A percentile compares a stretch with the other conserved stretches of the same genome.
phyloP scores from a whole-genome alignment of 2,329 filamentous ascomycete species.

The Bimuria novae-zelandiae region DNA sequence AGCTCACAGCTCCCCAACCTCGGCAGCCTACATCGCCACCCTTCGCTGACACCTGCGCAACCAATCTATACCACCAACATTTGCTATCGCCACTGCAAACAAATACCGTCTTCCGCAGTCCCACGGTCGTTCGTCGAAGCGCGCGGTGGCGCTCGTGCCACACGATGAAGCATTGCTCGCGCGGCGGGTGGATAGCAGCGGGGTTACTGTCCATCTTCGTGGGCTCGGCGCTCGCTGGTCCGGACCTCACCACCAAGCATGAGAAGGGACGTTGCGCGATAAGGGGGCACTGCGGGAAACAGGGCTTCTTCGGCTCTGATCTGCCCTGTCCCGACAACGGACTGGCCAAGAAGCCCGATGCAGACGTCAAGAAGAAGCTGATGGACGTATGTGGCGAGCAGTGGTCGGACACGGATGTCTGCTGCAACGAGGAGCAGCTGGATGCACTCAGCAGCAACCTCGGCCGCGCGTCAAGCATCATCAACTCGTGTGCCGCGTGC shows the following conservation, averaged over 20 bases:
- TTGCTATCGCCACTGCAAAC: neutral
- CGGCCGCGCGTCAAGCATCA: conserved; percentile 83
- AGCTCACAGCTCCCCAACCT: neutral
- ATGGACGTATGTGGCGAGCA: conserved; percentile 84
- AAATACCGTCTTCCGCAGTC: neutral
- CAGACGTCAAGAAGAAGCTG: conserved; percentile 73
- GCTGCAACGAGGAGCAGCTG: conserved; percentile 82
- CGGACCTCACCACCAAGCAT: conserved; percentile 61
- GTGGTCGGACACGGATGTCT: conserved; percentile 83
- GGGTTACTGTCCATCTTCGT: conserved; percentile 37
- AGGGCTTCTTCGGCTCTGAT: conserved; percentile 85
- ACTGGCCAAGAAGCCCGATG: conserved; percentile 73
- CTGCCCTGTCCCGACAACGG: conserved; percentile 93
- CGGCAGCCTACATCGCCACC: neutral
- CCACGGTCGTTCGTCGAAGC: conserved; percentile 6
- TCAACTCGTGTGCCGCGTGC: conserved; percentile 93
- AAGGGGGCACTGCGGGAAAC: conserved; percentile 87
- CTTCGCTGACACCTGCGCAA: neutral
- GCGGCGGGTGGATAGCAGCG: conserved; percentile 24
- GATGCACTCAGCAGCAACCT: conserved; percentile 81
- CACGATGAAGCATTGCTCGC: conserved; percentile 29
- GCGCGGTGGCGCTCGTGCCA: conserved; percentile 19
- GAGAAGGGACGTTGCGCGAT: conserved; percentile 89
- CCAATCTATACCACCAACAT: neutral
- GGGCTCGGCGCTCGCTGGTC: conserved; percentile 33